Percentiles rank a stretch among this genome's conserved stretches.
phyloP scores from a whole-genome alignment of 495 filamentous ascomycete genomes.

The Daldinia childiae region DNA sequence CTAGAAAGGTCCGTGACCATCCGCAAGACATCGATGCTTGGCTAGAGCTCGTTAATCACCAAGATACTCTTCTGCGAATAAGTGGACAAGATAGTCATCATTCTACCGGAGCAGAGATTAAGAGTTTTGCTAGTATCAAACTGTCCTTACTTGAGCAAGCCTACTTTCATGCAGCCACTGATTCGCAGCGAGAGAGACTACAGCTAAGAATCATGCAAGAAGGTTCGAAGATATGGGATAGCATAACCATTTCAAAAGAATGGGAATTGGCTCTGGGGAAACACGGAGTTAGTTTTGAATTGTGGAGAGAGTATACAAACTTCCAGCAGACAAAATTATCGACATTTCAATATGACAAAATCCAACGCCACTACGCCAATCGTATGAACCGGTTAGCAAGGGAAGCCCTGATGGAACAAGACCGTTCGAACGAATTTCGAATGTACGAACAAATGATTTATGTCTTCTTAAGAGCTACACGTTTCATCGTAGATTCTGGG shows the following conservation, averaged over 20 bases:
- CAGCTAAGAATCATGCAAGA: conserved; percentile 75
- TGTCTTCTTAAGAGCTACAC: conserved; percentile 75
- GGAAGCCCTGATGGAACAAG: conserved; percentile 38
- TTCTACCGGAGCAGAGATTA: conserved; percentile 67
- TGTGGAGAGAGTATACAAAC: conserved; percentile 81
- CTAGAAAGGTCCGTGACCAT: conserved; percentile 64
- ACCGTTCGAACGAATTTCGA: conserved; percentile 36
- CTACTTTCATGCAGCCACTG: conserved; percentile 60
- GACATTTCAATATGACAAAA: conserved; percentile 73
- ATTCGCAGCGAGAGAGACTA: conserved; percentile 63
- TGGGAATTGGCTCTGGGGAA: conserved; percentile 71
- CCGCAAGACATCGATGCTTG: conserved; percentile 76
- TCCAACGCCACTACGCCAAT: conserved; percentile 64
- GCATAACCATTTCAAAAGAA: conserved; percentile 64
- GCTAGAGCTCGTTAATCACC: conserved; percentile 79
- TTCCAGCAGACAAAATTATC: conserved; percentile 75
- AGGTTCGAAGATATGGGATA: conserved; percentile 76
- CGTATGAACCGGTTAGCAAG: conserved; percentile 62
- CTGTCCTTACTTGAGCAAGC: conserved; percentile 85
- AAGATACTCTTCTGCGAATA: conserved; percentile 68
- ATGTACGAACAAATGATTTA: conserved; percentile 69
- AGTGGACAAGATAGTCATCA: conserved; percentile 50
- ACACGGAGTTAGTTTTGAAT: conserved; percentile 64
- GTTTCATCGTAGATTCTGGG: conserved; percentile 80
- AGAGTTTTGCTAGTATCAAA: conserved; percentile 78